Base-by-base conservation (phyloP, 495 filamentous ascomycete genomes). In the Trichoderma gamsii region DNA sequence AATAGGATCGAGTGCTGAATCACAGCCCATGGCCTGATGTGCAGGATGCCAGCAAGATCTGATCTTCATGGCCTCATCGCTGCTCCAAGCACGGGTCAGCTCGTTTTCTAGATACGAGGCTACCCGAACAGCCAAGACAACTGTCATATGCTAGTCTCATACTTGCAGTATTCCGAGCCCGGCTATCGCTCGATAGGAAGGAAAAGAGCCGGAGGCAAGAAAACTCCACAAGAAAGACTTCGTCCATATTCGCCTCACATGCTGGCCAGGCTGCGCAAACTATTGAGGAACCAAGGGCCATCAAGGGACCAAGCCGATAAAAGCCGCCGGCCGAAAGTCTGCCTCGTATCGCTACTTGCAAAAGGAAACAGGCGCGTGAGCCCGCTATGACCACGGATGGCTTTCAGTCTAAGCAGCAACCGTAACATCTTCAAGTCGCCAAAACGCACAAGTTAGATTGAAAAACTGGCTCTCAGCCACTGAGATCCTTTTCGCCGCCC, bases 241-340 rank as follows among this genome's bases (percentile, higher is more conserved):
- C 18, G 16, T 11, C 0, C 43, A 46, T 46, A 46, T 46, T 18
- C 43, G 18, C 49, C n/a, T 52, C 21, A 21, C 9, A 52, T 21
- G 44, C 9, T 52, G n/a, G 18, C 18, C n/a, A 52, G 11, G 49
- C 21, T 21, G 18, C 18, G 49, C 49, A 21, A 21, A 15, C 44
- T 38, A 49, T 49, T 52, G 49, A 52, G n/a, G 8, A 23, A 21
- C 21, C 49, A 52, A 23, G 21, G 49, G 25, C n/a, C 21, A 52
- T 21, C 49, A 52, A 52, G 49, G 18, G 13, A 49, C n/a, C 56
- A 61, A 61, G 56, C 56, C 56, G 56, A 61, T 32, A 9, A 61
- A 29, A 61, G 25, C 56, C 56, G 56, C 1, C 56, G 56, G 25
- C 56, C 12, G 27, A 9, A 16, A 13, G 25, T 59, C 51, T 59